phyloP scores from a whole-genome alignment of 345 rosid species.

The Dipteronia sinensis region DNA sequence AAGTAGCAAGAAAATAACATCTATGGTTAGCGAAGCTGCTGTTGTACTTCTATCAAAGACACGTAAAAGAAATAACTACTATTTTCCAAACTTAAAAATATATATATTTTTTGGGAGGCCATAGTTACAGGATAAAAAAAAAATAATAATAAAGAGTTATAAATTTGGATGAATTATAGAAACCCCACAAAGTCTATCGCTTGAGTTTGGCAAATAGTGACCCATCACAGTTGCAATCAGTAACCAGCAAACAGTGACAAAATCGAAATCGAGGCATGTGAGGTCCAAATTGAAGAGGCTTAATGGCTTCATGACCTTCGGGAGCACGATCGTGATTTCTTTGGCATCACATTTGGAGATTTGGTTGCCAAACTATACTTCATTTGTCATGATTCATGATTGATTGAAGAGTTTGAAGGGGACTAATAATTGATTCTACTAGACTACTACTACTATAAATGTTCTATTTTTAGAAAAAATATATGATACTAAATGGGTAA shows the following conservation, averaged over 20 bases:
- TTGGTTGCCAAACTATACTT: too few species aligned
- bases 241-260: not conserved
- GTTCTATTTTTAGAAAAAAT: too few species aligned
- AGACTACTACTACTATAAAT: too few species aligned
- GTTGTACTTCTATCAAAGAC: not conserved
- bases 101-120: not conserved
- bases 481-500: too few species aligned
- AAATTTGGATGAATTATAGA: not conserved
- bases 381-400: too few species aligned
- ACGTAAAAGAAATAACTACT: not conserved
- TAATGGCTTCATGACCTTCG: not conserved
- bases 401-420: too few species aligned
- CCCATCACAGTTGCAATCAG: not conserved
- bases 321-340: too few species aligned
- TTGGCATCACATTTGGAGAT: too few species aligned
- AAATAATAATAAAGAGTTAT: not conserved
- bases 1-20: not conserved
- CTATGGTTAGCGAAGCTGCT: not conserved
- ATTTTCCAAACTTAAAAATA: too few species aligned
- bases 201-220: not conserved
- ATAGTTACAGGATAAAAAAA: not conserved
- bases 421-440: too few species aligned
- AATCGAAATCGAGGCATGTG: too few species aligned
- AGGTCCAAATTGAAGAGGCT: not conserved
- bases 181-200: constrained; percentile 4